phyloP scores from a whole-genome alignment of 2,329 filamentous ascomycete species.

The Zopfia rhizophila region DNA sequence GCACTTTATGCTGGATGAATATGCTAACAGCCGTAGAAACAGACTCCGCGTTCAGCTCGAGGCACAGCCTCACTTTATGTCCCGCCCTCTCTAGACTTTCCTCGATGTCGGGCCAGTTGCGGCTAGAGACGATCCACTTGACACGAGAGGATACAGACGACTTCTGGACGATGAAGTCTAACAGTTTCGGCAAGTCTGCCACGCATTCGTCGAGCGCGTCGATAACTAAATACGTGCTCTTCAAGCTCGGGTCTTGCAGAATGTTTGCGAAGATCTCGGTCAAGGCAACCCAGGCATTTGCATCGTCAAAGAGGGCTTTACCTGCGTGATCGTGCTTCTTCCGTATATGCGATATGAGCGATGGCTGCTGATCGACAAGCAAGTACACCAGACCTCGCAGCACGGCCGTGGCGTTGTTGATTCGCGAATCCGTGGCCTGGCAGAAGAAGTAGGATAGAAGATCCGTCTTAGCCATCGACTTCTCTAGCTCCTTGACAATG shows the following conservation, averaged over 20 bases:
- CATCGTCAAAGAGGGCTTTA: conserved; percentile 51
- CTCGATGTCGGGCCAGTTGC: conserved; percentile 53
- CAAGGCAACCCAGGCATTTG: conserved; percentile 51
- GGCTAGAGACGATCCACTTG: conserved; percentile 47
- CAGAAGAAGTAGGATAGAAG: conserved; percentile 58
- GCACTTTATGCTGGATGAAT: conserved; percentile 52
- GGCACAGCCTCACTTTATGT: conserved; percentile 33
- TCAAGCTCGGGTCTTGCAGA: conserved; percentile 46
- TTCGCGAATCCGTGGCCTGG: conserved; percentile 47
- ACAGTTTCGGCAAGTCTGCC: conserved; percentile 5
- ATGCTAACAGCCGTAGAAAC: conserved; percentile 44
- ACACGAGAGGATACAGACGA: conserved; percentile 1
- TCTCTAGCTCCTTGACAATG: too few relatives aligned
- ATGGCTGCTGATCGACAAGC: conserved; percentile 47
- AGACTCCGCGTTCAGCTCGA: conserved; percentile 46
- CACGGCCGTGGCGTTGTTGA: conserved; percentile 55
- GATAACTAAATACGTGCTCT: conserved; percentile 1
- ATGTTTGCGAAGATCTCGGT: conserved; percentile 52
- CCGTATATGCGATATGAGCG: conserved; percentile 48
- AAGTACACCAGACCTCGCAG: conserved; percentile 58
- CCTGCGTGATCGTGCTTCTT: conserved; percentile 48
- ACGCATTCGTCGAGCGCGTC: conserved; percentile 9
- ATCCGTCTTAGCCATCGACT: too few relatives aligned
- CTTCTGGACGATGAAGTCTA: conserved; percentile 1
- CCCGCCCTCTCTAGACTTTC: conserved; percentile 29